Evolutionary conservation across 139 green algal genomes (phyloP).

Genomic region (Volvox reticuliferus): DNA sequence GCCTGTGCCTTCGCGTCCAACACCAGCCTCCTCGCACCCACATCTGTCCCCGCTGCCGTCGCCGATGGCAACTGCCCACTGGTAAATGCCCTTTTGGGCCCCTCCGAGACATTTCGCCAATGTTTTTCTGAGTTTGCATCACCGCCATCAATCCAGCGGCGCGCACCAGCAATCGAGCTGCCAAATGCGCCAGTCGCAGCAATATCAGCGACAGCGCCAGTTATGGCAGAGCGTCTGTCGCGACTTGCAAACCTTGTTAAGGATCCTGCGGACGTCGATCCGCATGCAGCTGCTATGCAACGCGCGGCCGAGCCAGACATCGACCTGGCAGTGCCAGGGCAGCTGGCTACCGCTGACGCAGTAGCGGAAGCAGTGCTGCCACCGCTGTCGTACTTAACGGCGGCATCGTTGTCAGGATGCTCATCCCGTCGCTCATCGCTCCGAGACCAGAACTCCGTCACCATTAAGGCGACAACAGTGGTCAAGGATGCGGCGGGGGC

Average conservation of each 20-base stretch:
- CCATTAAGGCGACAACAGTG: conserved; percentile 56
- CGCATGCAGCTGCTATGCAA: too few species aligned
- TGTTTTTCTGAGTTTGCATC: neutral
- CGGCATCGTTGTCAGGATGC: neutral
- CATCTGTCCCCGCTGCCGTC: neutral
- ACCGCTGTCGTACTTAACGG: neutral
- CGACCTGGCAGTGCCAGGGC: too few species aligned
- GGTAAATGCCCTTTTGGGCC: neutral
- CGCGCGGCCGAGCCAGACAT: too few species aligned
- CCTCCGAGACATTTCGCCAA: neutral
- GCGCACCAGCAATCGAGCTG: neutral
- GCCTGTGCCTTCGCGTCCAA: neutral
- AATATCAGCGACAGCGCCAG: too few species aligned
- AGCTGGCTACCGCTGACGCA: too few species aligned
- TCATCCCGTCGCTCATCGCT: conserved; percentile 16
- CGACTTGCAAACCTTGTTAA: too few species aligned
- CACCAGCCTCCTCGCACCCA: neutral
- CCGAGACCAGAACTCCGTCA: conserved; percentile 57
- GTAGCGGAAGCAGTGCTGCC: neutral
- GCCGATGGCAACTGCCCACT: neutral
- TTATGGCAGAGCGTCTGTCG: too few species aligned
- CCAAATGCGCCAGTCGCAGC: too few species aligned
- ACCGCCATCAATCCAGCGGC: neutral
- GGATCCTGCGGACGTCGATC: too few species aligned
- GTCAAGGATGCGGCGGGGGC: conserved; percentile 62